Conservation (phyloP, 768 basidiomycete genomes). For the Omphalotus guepiniiformis region DNA sequence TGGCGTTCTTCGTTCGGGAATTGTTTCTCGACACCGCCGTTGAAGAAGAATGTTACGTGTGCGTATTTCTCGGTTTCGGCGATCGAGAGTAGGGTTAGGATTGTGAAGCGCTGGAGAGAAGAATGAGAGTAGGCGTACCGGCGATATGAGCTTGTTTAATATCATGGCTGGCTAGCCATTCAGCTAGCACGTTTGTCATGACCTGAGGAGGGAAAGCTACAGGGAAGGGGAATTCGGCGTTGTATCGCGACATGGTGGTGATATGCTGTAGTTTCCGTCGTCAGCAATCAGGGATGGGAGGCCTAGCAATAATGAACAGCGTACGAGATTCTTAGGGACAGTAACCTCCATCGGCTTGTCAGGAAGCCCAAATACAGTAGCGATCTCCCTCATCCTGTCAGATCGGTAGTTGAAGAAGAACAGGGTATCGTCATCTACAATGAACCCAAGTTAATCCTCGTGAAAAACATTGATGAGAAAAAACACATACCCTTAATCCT, state of each 20-base stretch:
- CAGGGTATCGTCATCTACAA: slow-evolving; percentile 74
- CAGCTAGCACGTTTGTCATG: slow-evolving; percentile 94
- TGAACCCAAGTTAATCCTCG: not conserved
- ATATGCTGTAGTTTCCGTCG: slow-evolving; percentile 65
- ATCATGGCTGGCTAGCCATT: slow-evolving; percentile 79
- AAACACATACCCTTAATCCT: slow-evolving; percentile 67
- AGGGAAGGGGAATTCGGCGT: slow-evolving; percentile 83
- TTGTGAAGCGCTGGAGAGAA: not conserved
- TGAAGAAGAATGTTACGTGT: slow-evolving; percentile 98
- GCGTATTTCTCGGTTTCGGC: slow-evolving; percentile 97
- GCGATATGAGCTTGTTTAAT: slow-evolving; percentile 88
- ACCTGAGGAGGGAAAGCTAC: slow-evolving; percentile 91
- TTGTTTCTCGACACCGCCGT: slow-evolving; percentile 93
- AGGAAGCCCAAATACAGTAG: slow-evolving; percentile 71
- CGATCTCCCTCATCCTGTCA: slow-evolving; percentile 92
- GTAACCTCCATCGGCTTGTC: slow-evolving; percentile 83
- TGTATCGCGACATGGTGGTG: slow-evolving; percentile 93
- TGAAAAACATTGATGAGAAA: not conserved
- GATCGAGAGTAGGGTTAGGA: slow-evolving; percentile 1
- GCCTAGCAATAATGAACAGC: slow-evolving; percentile 20
- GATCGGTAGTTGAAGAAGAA: slow-evolving; percentile 99
- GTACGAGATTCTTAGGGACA: slow-evolving; percentile 75
- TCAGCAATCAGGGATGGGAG: not conserved
- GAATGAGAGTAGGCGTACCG: slow-evolving; percentile 35
- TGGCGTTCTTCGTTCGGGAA: slow-evolving; percentile 77